A percentile compares a stretch with the other conserved stretches of the same genome.
Evolutionary conservation across 441 rosid species (phyloP).

Genomic region (Adansonia rubrostipa): DNA sequence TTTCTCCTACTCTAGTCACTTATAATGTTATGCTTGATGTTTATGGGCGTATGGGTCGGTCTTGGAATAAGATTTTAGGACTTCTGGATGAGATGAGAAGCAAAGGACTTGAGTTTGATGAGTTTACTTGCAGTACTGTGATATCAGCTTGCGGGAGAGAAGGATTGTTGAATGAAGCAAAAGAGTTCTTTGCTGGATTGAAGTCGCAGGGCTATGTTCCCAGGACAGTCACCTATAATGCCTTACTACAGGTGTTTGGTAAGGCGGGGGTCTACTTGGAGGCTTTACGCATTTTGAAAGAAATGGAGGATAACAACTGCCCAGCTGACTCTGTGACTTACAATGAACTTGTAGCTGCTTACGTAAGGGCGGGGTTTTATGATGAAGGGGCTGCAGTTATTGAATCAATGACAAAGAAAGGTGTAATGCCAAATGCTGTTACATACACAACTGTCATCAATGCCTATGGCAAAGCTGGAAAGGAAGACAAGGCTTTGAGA

Average conservation of each 20-base stretch:
- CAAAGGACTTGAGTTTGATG: constrained; percentile 65
- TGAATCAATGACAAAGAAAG: constrained; percentile 63
- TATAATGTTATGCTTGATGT: constrained; percentile 92
- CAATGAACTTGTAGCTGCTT: constrained; percentile 84
- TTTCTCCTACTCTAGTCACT: constrained; percentile 80
- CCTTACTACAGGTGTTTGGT: constrained; percentile 75
- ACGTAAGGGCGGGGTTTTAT: constrained; percentile 79
- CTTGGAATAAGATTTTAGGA: constrained; percentile 25
- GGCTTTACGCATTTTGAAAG: constrained; percentile 72
- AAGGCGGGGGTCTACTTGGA: constrained; percentile 78
- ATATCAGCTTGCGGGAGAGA: constrained; percentile 89
- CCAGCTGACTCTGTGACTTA: constrained; percentile 74
- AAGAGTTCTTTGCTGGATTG: constrained; percentile 63
- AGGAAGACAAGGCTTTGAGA: constrained; percentile 66
- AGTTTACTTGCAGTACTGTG: constrained; percentile 93
- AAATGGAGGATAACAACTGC: constrained; percentile 84
- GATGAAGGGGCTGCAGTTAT: constrained; percentile 82
- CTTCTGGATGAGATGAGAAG: constrained; percentile 73
- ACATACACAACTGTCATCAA: constrained; percentile 84
- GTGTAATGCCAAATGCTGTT: constrained; percentile 75
- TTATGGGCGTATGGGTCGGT: constrained; percentile 77
- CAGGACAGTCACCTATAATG: constrained; percentile 80
- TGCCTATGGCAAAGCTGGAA: constrained; percentile 85
- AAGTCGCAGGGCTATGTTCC: constrained; percentile 72
- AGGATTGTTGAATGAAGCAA: constrained; percentile 76